These are phyloP conservation scores for Metarhizium robertsii DNA, from an alignment of 2,329 filamentous ascomycete genomes.

Conservation along the genomic window DNA sequence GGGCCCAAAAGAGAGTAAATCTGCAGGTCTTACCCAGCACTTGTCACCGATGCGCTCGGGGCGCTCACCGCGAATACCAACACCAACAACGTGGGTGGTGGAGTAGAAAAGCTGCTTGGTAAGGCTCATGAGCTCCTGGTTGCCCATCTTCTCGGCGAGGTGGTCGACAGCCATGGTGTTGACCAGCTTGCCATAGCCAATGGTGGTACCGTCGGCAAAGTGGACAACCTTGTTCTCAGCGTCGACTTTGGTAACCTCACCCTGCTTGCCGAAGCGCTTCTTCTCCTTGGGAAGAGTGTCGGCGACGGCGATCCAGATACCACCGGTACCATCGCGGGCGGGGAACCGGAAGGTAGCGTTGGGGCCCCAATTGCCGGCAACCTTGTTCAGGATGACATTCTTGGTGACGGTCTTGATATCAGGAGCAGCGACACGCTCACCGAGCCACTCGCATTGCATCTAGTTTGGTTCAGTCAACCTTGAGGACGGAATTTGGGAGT, in stretches of 20 bases:
- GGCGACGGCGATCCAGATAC: constrained; percentile 97
- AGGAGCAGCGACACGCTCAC: constrained; percentile 94
- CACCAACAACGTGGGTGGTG: constrained; percentile 92
- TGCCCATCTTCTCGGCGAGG: constrained; percentile 77
- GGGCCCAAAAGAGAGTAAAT: background rate
- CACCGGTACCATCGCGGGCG: constrained; percentile 87
- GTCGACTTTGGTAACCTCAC: constrained; percentile 78
- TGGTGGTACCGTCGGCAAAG: constrained; percentile 73
- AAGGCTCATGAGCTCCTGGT: constrained; percentile 71
- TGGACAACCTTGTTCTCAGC: constrained; percentile 75
- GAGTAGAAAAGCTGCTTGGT: constrained; percentile 95
- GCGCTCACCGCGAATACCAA: constrained; percentile 83
- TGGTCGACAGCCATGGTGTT: constrained; percentile 94
- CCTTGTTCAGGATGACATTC: constrained; percentile 94
- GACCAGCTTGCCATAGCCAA: constrained; percentile 87
- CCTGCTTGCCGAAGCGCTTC: constrained; percentile 78
- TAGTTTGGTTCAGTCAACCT: constrained; percentile 23
- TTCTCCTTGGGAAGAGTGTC: constrained; percentile 89
- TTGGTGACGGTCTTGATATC: constrained; percentile 88
- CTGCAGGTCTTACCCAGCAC: constrained; percentile 68
- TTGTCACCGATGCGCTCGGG: constrained; percentile 97
- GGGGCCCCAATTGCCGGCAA: constrained; percentile 94
- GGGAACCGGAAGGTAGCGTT: constrained; percentile 99
- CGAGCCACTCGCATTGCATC: constrained; percentile 99
- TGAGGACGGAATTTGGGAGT: background rate